Conservation (phyloP, 352 stramenopile species). For the Phytophthora podocarpi region DNA sequence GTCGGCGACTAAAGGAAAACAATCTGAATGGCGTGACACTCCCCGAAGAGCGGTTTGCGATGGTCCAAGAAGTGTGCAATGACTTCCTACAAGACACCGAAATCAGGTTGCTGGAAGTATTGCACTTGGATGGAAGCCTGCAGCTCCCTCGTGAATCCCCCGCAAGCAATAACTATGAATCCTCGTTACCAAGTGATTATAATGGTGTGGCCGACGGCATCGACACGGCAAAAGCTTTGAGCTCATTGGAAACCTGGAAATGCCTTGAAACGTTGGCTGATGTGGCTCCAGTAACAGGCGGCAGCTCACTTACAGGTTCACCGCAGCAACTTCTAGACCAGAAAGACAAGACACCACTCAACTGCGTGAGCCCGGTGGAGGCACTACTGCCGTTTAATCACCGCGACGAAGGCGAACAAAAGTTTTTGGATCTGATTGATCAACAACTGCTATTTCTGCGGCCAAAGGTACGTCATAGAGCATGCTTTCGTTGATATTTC, state of each 20-base stretch:
- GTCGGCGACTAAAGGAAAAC: slow-evolving; percentile 33
- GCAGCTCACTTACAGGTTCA: slow-evolving; percentile 38
- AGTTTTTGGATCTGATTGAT: slow-evolving; percentile 73
- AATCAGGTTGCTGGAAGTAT: slow-evolving; percentile 30
- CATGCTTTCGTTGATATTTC: neutral
- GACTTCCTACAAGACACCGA: slow-evolving; percentile 37
- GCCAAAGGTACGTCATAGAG: slow-evolving; percentile 52
- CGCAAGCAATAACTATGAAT: neutral
- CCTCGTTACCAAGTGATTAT: neutral
- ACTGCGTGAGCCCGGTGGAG: slow-evolving; percentile 61
- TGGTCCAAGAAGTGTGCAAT: slow-evolving; percentile 54
- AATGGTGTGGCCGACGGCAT: neutral
- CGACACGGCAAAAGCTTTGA: slow-evolving; percentile 42
- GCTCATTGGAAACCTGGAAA: slow-evolving; percentile 64
- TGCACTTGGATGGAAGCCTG: slow-evolving; percentile 54
- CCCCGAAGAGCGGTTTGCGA: slow-evolving; percentile 40
- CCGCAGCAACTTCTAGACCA: slow-evolving; percentile 52
- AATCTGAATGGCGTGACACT: slow-evolving; percentile 21
- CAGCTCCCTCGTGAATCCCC: slow-evolving; percentile 8
- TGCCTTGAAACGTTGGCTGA: slow-evolving; percentile 63
- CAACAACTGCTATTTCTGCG: slow-evolving; percentile 52
- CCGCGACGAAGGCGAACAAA: slow-evolving; percentile 55
- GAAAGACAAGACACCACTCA: slow-evolving; percentile 39
- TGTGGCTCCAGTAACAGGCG: slow-evolving; percentile 29
- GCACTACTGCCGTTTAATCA: slow-evolving; percentile 69